phyloP scores from a whole-genome alignment of 2,329 filamentous ascomycete species.

The Fusarium sublunatum region DNA sequence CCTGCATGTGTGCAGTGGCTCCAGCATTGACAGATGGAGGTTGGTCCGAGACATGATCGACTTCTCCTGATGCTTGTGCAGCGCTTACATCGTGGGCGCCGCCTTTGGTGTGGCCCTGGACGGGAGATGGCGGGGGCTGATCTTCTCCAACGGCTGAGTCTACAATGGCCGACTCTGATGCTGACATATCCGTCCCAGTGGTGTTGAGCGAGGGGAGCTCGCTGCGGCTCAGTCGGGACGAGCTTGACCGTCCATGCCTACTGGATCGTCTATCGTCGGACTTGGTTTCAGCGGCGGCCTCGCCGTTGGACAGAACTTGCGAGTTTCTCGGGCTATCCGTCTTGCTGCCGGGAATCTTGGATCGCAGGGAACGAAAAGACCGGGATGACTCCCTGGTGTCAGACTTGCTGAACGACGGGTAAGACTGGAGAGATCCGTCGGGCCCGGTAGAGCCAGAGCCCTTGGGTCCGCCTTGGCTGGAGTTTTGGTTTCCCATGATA shows the following conservation, averaged over 20 bases:
- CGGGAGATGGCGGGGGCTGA: constrained; percentile 83
- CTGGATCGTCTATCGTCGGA: constrained; percentile 79
- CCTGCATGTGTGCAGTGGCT: constrained; percentile 68
- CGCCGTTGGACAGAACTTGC: constrained; percentile 71
- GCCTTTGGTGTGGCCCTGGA: constrained; percentile 77
- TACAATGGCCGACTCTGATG: constrained; percentile 55
- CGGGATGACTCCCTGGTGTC: constrained; percentile 93
- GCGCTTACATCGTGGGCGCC: constrained; percentile 82
- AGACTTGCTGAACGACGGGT: constrained; percentile 90
- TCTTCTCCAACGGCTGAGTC: constrained; percentile 56
- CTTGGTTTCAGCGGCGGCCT: constrained; percentile 64
- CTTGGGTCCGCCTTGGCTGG: constrained; percentile 68
- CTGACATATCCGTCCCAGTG: constrained; percentile 55
- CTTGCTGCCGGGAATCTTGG: constrained; percentile 85
- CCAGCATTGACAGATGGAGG: constrained; percentile 76
- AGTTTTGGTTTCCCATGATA: constrained; percentile 80
- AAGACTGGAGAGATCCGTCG: constrained; percentile 74
- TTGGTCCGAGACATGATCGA: constrained; percentile 92
- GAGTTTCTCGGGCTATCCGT: constrained; percentile 86
- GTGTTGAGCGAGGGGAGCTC: constrained; percentile 57
- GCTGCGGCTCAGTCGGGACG: constrained; percentile 59
- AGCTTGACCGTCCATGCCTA: constrained; percentile 66
- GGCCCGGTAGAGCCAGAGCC: constrained; percentile 58
- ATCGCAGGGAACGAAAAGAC: constrained; percentile 85
- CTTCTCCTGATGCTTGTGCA: constrained; percentile 87